Base-by-base conservation (phyloP, 1,284 basidiomycete species). In the Apiotrichum gracile region DNA sequence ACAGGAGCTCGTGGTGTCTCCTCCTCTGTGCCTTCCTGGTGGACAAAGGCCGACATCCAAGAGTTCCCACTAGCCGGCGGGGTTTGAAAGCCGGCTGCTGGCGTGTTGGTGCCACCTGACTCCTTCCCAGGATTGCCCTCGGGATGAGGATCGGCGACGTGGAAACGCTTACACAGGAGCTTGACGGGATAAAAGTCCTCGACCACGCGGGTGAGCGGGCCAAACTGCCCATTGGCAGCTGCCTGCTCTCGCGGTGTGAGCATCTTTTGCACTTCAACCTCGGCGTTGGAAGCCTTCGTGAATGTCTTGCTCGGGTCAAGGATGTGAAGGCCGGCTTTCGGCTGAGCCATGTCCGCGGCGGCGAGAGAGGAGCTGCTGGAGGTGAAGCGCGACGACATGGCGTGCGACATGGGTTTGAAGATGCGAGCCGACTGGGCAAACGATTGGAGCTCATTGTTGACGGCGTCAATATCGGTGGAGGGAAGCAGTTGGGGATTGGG, bases 321-420 rank as follows among this genome's bases (percentile, higher is more conserved):
- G 0, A 83, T 81, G 64, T 90, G 84, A 52, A 93, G 69, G 1
- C 91, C 88, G 61, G 87, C 86, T 55, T 84, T 75, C 4, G 86
- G 69, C 31, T 75, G 76, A 56, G 83, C 81, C 27, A 86, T 79
- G 34, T 85, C 74, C 8, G 66, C 59, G 1, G 60, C 57, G 2
- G 49, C 78, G 64, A 60, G 87, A 82, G 47, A 87, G 65, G 54
- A 54, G 5, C 63, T 69, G 0, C 87, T 87, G 51, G 83, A 86
- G 2, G 88, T 91, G 73, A 98, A 98, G 7, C 94, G 82, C 19
- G 84, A 86, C 0, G 91, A 90, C 88, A 98, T 97, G 22, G 90
- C 88, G 17, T 85, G 88, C 0, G 85, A 85, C 68, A 94, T 85
- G 1, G 94, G 94, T 62, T 91, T 90, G 77, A 97, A 97, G 26